These are phyloP conservation scores for Quercus phellos DNA, from an alignment of 331 rosid species.

Conservation along the genomic window DNA sequence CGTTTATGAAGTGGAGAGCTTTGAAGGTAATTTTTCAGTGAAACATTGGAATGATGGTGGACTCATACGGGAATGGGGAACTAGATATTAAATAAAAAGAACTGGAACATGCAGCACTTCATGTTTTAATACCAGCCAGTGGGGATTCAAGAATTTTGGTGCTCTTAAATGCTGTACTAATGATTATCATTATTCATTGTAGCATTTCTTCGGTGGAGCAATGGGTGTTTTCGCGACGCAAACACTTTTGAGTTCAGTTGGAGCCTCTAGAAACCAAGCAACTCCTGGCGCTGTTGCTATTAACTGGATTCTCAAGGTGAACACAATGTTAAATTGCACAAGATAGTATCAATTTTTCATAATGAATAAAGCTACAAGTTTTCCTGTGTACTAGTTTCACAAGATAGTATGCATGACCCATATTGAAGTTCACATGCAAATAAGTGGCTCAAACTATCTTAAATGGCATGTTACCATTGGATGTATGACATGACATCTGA, in stretches of 20 bases:
- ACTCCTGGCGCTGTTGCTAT: constrained; percentile 86
- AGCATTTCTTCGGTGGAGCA: constrained; percentile 98
- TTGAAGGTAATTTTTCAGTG: constrained; percentile 56
- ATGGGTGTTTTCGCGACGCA: constrained; percentile 98
- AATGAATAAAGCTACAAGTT: not conserved
- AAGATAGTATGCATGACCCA: not conserved
- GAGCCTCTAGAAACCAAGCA: constrained; percentile 66
- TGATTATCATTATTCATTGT: not conserved
- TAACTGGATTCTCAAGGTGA: constrained; percentile 97
- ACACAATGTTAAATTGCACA: not conserved
- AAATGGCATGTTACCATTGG: not conserved
- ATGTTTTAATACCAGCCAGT: too few relatives aligned
- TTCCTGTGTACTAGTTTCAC: not conserved
- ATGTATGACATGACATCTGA: not conserved
- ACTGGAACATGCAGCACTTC: too few relatives aligned
- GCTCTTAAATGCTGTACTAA: not conserved
- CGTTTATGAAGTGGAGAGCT: constrained; percentile 97
- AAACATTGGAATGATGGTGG: not conserved
- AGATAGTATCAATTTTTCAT: not conserved
- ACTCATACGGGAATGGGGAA: not conserved
- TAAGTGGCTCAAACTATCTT: not conserved
- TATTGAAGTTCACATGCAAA: not conserved
- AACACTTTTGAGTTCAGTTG: constrained; percentile 84
- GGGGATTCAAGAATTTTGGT: not conserved
- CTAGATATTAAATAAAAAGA: not conserved